Conservation (phyloP, 495 filamentous ascomycete species). For the Venustampulla echinocandica region DNA sequence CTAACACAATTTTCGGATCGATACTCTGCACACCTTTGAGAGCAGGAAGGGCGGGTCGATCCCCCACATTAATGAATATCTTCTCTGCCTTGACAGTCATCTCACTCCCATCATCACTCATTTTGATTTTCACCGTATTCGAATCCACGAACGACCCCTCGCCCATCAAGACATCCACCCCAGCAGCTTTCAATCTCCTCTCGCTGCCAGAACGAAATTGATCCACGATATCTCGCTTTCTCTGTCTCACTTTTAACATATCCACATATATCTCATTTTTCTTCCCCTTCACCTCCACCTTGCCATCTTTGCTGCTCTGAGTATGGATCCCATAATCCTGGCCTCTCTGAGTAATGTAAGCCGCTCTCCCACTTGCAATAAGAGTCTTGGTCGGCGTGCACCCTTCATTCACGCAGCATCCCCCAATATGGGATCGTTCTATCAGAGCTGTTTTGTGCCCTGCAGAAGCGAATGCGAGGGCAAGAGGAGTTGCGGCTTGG, state of each 20-base stretch:
- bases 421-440: slow-evolving; percentile 38
- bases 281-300: neutral
- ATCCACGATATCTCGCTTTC: slow-evolving; percentile 44
- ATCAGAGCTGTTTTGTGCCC: slow-evolving; percentile 33
- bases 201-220: slow-evolving; percentile 39
- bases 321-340: slow-evolving; percentile 38
- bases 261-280: slow-evolving; percentile 26
- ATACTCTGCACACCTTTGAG: slow-evolving; percentile 30
- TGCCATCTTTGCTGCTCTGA: no score
- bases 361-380: slow-evolving; percentile 38
- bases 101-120: slow-evolving; percentile 20
- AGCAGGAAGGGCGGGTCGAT: slow-evolving; percentile 29
- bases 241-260: slow-evolving; percentile 38
- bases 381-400: slow-evolving; percentile 48
- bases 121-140: slow-evolving; percentile 27
- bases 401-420: slow-evolving; percentile 46
- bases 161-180: slow-evolving; percentile 38
- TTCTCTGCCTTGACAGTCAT: slow-evolving; percentile 27
- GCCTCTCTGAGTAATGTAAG: slow-evolving; percentile 32
- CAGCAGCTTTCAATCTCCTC: slow-evolving; percentile 26
- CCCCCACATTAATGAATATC: slow-evolving; percentile 40
- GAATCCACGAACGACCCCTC: slow-evolving; percentile 31
- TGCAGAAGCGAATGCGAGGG: slow-evolving; percentile 33
- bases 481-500: slow-evolving; percentile 40
- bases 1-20: slow-evolving; percentile 26